Base-by-base conservation (phyloP, 2,329 filamentous ascomycete genomes). In the Cordyceps pruinosa region DNA sequence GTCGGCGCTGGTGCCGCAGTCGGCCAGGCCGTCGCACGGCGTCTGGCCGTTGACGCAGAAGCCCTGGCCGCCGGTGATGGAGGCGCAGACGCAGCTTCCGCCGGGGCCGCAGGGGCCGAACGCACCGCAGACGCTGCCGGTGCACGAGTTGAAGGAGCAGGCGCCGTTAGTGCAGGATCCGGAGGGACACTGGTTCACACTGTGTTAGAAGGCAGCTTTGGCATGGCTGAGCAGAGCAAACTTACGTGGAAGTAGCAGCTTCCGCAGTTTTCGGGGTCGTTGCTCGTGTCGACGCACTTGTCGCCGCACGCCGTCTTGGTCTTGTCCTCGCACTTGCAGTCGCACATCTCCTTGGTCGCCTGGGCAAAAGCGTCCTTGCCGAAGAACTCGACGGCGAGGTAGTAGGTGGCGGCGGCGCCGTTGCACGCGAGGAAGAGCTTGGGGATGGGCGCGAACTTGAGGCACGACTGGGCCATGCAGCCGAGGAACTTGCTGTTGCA, bases 1-100 rank as follows among this genome's bases (percentile, higher is more conserved):
- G 25, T 48, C 53, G 1, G 32, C 26, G 45, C 44, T 56, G 34
- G 44, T 41, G 7, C 44, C 34, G 19, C 53, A 56, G 25, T 23
- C 44, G 2, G 44, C 34, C 7, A 56, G 44, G n/a, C 53, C 44
- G 3, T 4, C 3, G 44, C 53, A 56, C 2, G 44, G 44, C 2
- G 44, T 48, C 13, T 48, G 32, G 34, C 53, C 53, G 44, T 56
- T 56, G 53, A 56, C 53, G 26, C 53, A 56, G 44, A 56, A 56
- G 12, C 53, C 53, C n/a, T 32, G 32, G 34, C 53, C 53, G 9
- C 53, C 53, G 1, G 53, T 48, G 13, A 48, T 48, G 9, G 53
- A 56, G 8, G 53, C 53, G 44, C 53, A 56, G 17, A 56, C 44
- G 35, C 53, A 56, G 53, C 34, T 48, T 17, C 53, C 53, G 2